Evolutionary conservation across 768 basidiomycete genomes (phyloP).

Genomic region (Collybiopsis confluens): DNA sequence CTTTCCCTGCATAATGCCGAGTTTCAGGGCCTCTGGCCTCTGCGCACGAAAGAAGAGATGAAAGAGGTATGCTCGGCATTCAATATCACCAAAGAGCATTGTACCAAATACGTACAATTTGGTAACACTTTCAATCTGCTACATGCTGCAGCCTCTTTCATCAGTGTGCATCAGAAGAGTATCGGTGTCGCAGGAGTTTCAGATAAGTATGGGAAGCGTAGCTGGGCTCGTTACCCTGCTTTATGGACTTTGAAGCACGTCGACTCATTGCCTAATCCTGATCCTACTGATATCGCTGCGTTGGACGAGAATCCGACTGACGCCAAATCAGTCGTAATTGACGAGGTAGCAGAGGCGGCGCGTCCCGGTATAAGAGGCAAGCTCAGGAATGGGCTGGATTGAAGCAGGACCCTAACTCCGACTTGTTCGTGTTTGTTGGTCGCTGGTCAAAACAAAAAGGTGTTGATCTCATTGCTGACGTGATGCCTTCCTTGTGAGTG

Average conservation of each 20-base stretch:
- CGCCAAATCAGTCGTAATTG: slow-evolving; percentile 71
- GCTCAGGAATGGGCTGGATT: slow-evolving; percentile 96
- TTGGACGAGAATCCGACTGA: slow-evolving; percentile 75
- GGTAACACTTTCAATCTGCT: slow-evolving; percentile 97
- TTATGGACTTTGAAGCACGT: slow-evolving; percentile 96
- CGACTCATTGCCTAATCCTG: slow-evolving; percentile 92
- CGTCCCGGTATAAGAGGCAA: slow-evolving; percentile 89
- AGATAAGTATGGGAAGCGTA: slow-evolving; percentile 96
- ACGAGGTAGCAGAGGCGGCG: slow-evolving; percentile 77
- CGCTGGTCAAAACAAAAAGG: slow-evolving; percentile 99
- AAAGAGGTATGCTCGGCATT: slow-evolving; percentile 98
- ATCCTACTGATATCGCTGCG: slow-evolving; percentile 92
- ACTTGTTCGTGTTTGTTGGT: slow-evolving; percentile 94
- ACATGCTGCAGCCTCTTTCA: slow-evolving; percentile 90
- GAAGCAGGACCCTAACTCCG: slow-evolving; percentile 85
- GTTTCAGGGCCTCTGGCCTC: slow-evolving; percentile 96
- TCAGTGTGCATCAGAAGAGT: slow-evolving; percentile 90
- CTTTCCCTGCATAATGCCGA: slow-evolving; percentile 95
- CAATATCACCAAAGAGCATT: slow-evolving; percentile 95
- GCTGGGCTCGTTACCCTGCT: slow-evolving; percentile 95
- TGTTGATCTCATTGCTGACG: slow-evolving; percentile 93
- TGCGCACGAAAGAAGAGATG: slow-evolving; percentile 97
- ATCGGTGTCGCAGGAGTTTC: slow-evolving; percentile 97
- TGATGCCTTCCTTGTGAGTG: slow-evolving; percentile 86
- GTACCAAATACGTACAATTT: slow-evolving; percentile 96